A percentile compares a stretch with the other conserved stretches of the same genome.
These are phyloP conservation scores for Lippia alba DNA, from an alignment of 305 asterid species.

Conservation along the genomic window DNA sequence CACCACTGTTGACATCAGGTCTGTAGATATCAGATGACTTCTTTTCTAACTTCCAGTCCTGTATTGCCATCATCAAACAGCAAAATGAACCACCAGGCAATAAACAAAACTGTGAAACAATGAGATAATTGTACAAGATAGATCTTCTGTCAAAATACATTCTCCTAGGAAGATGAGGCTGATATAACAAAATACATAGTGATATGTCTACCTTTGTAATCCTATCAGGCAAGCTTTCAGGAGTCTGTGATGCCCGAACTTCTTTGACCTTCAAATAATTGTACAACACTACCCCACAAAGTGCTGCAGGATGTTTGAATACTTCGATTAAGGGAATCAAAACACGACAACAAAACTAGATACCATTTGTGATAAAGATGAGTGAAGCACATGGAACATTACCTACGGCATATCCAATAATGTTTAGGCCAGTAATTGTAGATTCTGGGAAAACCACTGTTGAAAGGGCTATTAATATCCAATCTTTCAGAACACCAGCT, in stretches of 20 bases:
- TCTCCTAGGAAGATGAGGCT: no score
- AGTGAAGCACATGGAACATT: constrained; percentile 5
- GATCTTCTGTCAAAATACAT: neutral
- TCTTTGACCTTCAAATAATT: constrained; percentile 66
- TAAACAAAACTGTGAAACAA: no score
- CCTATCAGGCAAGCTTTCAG: constrained; percentile 55
- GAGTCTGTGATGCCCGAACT: constrained; percentile 51
- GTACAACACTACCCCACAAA: constrained; percentile 54
- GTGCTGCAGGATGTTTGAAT: constrained; percentile 31
- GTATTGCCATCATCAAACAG: constrained; percentile 8
- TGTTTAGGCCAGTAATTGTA: constrained; percentile 61
- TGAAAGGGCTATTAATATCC: constrained; percentile 75
- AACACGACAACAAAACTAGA: neutral
- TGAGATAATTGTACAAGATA: neutral
- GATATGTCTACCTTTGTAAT: constrained; percentile 47
- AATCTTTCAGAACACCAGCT: constrained; percentile 79
- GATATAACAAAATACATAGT: no score
- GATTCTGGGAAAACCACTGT: constrained; percentile 76
- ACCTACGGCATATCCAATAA: constrained; percentile 75
- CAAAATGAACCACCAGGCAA: neutral
- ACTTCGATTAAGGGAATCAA: neutral
- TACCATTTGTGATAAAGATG: neutral
- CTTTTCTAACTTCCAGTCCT: constrained; percentile 60
- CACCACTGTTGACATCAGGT: constrained; percentile 39
- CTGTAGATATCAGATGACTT: constrained; percentile 54